These are phyloP conservation scores for Eimeria sp. DNA, from an alignment of 169 alveolate genomes.

Conservation along the genomic window DNA sequence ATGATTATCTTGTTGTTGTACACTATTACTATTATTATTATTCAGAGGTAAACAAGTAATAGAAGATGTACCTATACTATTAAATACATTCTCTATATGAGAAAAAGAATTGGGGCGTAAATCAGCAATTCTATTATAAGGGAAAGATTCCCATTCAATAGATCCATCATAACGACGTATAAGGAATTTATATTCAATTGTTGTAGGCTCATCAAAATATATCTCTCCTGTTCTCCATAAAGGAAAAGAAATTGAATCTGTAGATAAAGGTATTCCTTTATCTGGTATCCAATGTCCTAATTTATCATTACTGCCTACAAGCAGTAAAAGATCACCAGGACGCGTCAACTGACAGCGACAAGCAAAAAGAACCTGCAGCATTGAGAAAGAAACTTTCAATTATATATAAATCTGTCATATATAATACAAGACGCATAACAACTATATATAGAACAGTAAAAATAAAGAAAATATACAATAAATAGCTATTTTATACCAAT, in stretches of 20 bases:
- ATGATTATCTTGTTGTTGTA: background rate
- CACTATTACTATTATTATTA: background rate
- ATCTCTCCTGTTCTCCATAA: constrained; percentile 83
- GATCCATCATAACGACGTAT: constrained; percentile 64
- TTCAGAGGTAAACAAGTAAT: constrained; percentile 67
- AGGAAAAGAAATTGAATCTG: constrained; percentile 85
- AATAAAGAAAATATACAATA: too few species aligned
- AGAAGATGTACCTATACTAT: constrained; percentile 67
- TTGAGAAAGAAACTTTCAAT: background rate
- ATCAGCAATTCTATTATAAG: constrained; percentile 81
- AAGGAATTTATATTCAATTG: constrained; percentile 85
- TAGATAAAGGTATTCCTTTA: constrained; percentile 81
- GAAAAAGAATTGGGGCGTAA: constrained; percentile 77
- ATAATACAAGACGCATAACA: too few species aligned
- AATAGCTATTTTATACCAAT: too few species aligned
- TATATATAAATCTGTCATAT: too few species aligned
- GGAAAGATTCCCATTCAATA: constrained; percentile 85
- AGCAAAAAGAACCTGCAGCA: constrained; percentile 85
- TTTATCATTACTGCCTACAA: constrained; percentile 84
- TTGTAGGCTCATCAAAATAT: constrained; percentile 66
- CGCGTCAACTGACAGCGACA: constrained; percentile 85
- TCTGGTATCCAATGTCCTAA: constrained; percentile 85
- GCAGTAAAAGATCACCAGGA: constrained; percentile 86
- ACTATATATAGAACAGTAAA: too few species aligned
- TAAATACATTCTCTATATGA: constrained; percentile 83